Evolutionary conservation across 23 red algal genomes (phyloP).

Genomic region (Gracilaria caudata): DNA sequence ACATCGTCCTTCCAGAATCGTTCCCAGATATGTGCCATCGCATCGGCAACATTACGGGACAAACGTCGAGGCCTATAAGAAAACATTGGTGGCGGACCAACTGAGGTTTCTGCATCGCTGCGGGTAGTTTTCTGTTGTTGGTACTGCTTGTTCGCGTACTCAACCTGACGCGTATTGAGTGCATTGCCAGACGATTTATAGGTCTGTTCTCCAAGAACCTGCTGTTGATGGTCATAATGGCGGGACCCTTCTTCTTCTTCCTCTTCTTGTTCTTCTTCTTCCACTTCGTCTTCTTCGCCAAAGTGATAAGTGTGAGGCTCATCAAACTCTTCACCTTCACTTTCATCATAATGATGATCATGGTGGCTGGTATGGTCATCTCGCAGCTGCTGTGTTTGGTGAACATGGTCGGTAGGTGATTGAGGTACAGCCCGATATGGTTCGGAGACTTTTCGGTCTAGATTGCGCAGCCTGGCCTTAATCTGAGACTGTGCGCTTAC

Average conservation of each 20-base stretch:
- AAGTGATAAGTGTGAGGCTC: conserved; percentile 6
- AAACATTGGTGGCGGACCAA: conserved; percentile 52
- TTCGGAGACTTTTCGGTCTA: neutral
- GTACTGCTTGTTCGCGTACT: neutral
- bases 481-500: conserved; percentile 14
- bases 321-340: conserved; percentile 6
- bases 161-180: neutral
- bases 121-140: neutral
- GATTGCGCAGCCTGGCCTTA: neutral
- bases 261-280: neutral
- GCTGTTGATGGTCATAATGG: neutral
- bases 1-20: conserved; percentile 63
- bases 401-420: neutral
- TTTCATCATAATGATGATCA: conserved; percentile 14
- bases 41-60: conserved; percentile 65
- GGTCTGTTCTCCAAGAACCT: neutral
- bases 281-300: conserved; percentile 5
- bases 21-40: conserved; percentile 60
- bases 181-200: neutral
- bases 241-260: neutral
- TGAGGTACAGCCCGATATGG: neutral
- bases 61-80: conserved; percentile 32
- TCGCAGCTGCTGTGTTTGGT: neutral
- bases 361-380: conserved; percentile 22
- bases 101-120: conserved; percentile 4